Evolutionary conservation across 352 stramenopile species (phyloP), one percentile per base, ranked within the genome.

Genomic region (Phytophthora ramorum): DNA sequence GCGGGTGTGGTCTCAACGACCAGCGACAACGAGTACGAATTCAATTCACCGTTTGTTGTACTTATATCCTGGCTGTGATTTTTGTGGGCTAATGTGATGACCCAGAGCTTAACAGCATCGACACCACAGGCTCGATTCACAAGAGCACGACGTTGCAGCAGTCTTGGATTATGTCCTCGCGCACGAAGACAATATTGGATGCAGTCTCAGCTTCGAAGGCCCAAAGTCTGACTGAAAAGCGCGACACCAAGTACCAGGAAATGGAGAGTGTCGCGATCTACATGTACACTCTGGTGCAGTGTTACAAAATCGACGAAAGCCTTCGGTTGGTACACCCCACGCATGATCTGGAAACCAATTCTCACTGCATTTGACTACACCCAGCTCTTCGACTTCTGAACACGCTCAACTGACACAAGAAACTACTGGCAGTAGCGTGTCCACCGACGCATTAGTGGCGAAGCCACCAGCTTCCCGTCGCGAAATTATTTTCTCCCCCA

Each of bases 241-340:
- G 26, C 22, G 22, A 63, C 12, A 54, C 41, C 20, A 77, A 75
- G 22, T 58, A 64, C 34, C 40, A 65, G 49, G 59, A 79, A 56
- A 69, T 76, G 51, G 54, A 81, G 47, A 75, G 73, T 28, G 63
- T 78, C 12, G 76, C 73, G 17, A 70, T 85, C 22, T 85, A 85
- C 51, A 73, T 85, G 61, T 76, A 65, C 55, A 77, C 71, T 4
- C 45, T 85, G 49, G 69, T 85, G 34, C 55, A 82, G 43, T 85
- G 76, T 63, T 85, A 81, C 71, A 82, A 79, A 64, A 75, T 78
- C 50, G 69, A 85, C 61, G 73, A 74, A 44, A 68, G 28, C 13
- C 20, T 65, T 51, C 28, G 72, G 72, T 75, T 52, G 58, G 70
- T 78, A 16, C 19, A n/a, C 26, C n/a, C 22, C 13, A 43, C 38